Evolutionary conservation across 805 yeast species (phyloP), one percentile per base, ranked within the genome.

Genomic region (Cyberlindnera meyerae): DNA sequence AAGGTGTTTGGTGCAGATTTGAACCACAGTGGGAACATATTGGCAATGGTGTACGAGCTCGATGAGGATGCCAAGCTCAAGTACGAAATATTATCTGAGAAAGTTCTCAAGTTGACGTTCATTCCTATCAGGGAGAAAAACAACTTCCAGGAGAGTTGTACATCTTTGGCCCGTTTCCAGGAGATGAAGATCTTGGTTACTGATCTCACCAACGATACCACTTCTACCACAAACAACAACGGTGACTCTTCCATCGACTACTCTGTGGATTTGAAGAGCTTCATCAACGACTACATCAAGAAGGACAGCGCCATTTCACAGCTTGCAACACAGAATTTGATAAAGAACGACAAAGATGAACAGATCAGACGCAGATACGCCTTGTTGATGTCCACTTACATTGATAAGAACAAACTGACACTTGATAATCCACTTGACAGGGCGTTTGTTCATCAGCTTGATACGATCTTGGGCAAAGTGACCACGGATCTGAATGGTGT

Each of bases 31-130:
- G 47, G 51, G 4, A 48, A 39, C 20, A 14, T 48, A 1, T 25
- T 49, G 2, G 49, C 54, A 8, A 16, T 53, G 2, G 7, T 53
- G 2, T 54, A 48, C 26, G 53, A 47, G 4, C 38, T 54, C 9
- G 44, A 42, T 11, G 43, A 44, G 13, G 37, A 39, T 12, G 38
- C 41, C 27, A 45, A 45, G 1, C 42, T 48, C 18, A 49, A 47
- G 27, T 53, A 54, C 32, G 46, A 42, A 21, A 53, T 53, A 13
- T 27, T 51, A 1, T 54, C 59, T 2, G 49, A 50, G 27, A 47
- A 42, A 11, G 16, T 31, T 0, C 46, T 36, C 37, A 43, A 40
- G 8, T 34, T 54, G 14, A 39, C 43, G 1, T 54, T 51, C 24
- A 34, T 52, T 1, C 40, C 47, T 2, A 6, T 51, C 18, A 24